Conservation (phyloP, 2,329 filamentous ascomycete genomes). For the Penicillium aurantiogriseum region DNA sequence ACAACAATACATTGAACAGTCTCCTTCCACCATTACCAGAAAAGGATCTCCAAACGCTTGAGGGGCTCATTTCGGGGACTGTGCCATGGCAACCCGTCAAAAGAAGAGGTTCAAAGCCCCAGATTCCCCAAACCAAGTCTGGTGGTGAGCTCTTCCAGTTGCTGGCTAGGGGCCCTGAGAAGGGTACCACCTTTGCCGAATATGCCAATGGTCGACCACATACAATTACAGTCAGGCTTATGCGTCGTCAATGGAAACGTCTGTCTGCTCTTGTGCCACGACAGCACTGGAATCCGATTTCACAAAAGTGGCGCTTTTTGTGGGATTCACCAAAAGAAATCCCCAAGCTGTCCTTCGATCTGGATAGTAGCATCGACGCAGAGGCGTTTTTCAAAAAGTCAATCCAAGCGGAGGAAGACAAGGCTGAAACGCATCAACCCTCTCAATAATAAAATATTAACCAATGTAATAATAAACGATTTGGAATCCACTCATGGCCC, state of each 20-base stretch:
- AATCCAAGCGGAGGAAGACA: background rate
- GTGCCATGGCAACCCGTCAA: conserved; percentile 32
- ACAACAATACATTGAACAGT: conserved; percentile 28
- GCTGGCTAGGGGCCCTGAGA: conserved; percentile 38
- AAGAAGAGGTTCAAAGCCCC: conserved; percentile 21
- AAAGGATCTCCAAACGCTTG: conserved; percentile 35
- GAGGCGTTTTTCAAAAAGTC: conserved; percentile 11
- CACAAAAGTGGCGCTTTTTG: conserved; percentile 26
- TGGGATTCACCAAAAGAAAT: conserved; percentile 30
- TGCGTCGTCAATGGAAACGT: conserved; percentile 40
- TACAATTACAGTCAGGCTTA: conserved; percentile 39
- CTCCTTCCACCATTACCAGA: conserved; percentile 43
- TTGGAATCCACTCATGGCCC: background rate
- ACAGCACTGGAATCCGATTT: conserved; percentile 22
- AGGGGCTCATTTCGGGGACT: conserved; percentile 34
- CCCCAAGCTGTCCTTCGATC: conserved; percentile 13
- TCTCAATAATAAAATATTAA: conserved; percentile 1
- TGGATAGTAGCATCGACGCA: conserved; percentile 9
- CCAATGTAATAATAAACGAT: conserved; percentile 1
- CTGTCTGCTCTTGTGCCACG: conserved; percentile 36
- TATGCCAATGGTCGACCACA: conserved; percentile 42
- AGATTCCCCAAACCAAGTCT: background rate
- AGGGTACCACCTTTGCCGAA: conserved; percentile 34
- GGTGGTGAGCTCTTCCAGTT: conserved; percentile 26
- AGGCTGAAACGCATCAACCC: background rate